These are phyloP conservation scores for Pyronema domesticum DNA, from an alignment of 495 filamentous ascomycete genomes.

Conservation along the genomic window DNA sequence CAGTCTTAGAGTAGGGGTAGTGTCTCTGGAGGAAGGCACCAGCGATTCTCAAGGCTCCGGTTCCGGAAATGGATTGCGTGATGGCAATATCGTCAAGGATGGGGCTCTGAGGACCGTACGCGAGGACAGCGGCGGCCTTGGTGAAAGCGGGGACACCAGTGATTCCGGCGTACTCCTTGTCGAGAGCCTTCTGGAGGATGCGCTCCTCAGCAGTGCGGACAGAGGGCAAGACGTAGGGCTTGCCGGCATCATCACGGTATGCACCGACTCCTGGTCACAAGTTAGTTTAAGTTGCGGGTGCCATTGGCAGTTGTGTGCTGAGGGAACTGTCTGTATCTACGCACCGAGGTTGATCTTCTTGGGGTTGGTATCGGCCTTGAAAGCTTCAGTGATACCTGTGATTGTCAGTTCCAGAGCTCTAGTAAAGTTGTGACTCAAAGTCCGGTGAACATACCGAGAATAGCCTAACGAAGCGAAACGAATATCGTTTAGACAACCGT, in stretches of 20 bases:
- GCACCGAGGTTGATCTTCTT: slow-evolving; percentile 95
- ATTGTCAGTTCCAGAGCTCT: background rate
- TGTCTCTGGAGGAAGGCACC: slow-evolving; percentile 80
- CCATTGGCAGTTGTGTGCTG: background rate
- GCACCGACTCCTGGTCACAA: slow-evolving; percentile 45
- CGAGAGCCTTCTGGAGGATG: slow-evolving; percentile 53
- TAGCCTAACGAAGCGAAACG: slow-evolving; percentile 38
- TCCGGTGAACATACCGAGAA: slow-evolving; percentile 41
- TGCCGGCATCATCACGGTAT: slow-evolving; percentile 86
- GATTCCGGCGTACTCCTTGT: slow-evolving; percentile 98
- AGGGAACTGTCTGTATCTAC: background rate
- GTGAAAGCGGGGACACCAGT: slow-evolving; percentile 89
- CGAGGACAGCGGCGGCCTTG: slow-evolving; percentile 72
- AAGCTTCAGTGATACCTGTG: slow-evolving; percentile 88
- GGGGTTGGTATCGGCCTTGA: slow-evolving; percentile 81
- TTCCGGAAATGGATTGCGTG: slow-evolving; percentile 96
- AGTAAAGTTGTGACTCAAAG: slow-evolving; percentile 2
- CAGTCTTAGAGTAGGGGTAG: slow-evolving; percentile 76
- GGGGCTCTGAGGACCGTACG: slow-evolving; percentile 65
- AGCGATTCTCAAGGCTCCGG: slow-evolving; percentile 84
- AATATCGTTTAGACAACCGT: slow-evolving; percentile 13
- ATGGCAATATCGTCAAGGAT: slow-evolving; percentile 70
- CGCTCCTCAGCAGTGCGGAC: slow-evolving; percentile 78
- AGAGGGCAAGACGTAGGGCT: slow-evolving; percentile 92
- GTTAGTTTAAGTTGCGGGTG: background rate